These are phyloP conservation scores for Fusarium succisae DNA, from an alignment of 2,329 filamentous ascomycete species.

Conservation along the genomic window DNA sequence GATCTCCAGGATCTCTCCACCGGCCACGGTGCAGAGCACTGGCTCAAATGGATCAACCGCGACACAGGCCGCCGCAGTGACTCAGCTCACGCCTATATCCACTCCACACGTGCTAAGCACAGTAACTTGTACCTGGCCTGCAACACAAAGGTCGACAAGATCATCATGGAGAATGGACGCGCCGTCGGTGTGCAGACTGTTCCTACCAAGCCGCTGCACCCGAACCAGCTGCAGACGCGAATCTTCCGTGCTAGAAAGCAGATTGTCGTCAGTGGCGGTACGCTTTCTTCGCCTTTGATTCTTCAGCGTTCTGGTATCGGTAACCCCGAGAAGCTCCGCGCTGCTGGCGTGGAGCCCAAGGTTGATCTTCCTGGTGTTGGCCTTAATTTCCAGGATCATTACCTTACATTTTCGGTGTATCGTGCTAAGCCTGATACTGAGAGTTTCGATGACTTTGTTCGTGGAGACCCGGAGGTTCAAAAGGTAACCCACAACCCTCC, in stretches of 20 bases:
- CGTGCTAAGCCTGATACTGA: conserved; percentile 79
- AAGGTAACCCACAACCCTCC: conserved; percentile 55
- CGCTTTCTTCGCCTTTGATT: conserved; percentile 77
- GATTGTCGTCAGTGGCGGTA: conserved; percentile 77
- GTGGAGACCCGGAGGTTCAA: conserved; percentile 77
- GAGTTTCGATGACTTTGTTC: conserved; percentile 82
- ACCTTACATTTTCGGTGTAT: conserved; percentile 75
- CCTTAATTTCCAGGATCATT: conserved; percentile 81
- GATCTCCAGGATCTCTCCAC: conserved; percentile 78
- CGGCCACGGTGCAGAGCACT: conserved; percentile 78
- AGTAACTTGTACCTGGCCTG: conserved; percentile 76
- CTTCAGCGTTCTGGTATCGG: conserved; percentile 79
- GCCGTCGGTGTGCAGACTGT: conserved; percentile 78
- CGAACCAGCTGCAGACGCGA: conserved; percentile 59
- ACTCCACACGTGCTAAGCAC: conserved; percentile 76
- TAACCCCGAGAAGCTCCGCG: conserved; percentile 75
- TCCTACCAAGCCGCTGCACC: conserved; percentile 72
- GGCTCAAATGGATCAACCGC: conserved; percentile 87
- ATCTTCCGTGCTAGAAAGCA: conserved; percentile 76
- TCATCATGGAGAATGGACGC: conserved; percentile 76
- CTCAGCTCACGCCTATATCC: conserved; percentile 80
- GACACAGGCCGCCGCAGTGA: conserved; percentile 70
- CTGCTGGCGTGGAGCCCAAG: conserved; percentile 73
- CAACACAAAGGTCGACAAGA: conserved; percentile 82
- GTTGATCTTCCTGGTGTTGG: conserved; percentile 79